These are phyloP conservation scores for Scedosporium aurantiacum DNA, from an alignment of 2,329 filamentous ascomycete species.

Conservation along the genomic window DNA sequence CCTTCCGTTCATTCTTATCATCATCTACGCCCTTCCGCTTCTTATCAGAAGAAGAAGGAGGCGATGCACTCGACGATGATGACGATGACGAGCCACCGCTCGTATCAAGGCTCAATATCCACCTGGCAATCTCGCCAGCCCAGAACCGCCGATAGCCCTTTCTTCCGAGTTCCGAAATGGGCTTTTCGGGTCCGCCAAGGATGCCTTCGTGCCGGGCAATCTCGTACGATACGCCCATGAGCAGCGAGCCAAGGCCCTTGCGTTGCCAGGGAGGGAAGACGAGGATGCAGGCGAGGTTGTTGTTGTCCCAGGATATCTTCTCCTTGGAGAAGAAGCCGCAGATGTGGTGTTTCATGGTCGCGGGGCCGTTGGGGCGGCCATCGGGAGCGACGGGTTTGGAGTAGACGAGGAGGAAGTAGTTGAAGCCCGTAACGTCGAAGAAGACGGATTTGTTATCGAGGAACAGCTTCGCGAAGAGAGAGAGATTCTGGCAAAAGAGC, in stretches of 20 bases:
- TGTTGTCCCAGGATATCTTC: conserved; percentile 97
- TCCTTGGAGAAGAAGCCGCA: conserved; percentile 99
- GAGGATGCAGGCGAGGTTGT: conserved; percentile 93
- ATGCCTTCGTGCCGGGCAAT: conserved; percentile 74
- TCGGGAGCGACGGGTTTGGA: conserved; percentile 27
- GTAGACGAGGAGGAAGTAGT: conserved; percentile 86
- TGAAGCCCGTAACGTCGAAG: conserved; percentile 88
- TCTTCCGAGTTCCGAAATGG: conserved; percentile 73
- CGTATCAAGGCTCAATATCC: conserved; percentile 38
- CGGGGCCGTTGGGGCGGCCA: conserved; percentile 6
- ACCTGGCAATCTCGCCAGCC: conserved; percentile 73
- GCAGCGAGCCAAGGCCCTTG: conserved; percentile 72
- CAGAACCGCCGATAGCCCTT: conserved; percentile 79
- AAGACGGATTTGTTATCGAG: conserved; percentile 98
- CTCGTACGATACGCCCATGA: conserved; percentile 92
- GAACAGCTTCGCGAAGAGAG: conserved; percentile 92
- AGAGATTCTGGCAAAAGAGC: conserved; percentile 91
- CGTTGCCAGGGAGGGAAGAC: conserved; percentile 94
- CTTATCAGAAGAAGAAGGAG: neutral
- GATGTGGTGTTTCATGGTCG: conserved; percentile 34
- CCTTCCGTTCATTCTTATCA: conserved; percentile 8
- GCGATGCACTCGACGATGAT: neutral
- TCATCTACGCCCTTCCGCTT: conserved; percentile 1
- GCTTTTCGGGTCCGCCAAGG: conserved; percentile 87
- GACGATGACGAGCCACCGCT: too few relatives aligned